These are phyloP conservation scores for Fusarium algeriense DNA, from an alignment of 2,329 filamentous ascomycete species.

Conservation along the genomic window DNA sequence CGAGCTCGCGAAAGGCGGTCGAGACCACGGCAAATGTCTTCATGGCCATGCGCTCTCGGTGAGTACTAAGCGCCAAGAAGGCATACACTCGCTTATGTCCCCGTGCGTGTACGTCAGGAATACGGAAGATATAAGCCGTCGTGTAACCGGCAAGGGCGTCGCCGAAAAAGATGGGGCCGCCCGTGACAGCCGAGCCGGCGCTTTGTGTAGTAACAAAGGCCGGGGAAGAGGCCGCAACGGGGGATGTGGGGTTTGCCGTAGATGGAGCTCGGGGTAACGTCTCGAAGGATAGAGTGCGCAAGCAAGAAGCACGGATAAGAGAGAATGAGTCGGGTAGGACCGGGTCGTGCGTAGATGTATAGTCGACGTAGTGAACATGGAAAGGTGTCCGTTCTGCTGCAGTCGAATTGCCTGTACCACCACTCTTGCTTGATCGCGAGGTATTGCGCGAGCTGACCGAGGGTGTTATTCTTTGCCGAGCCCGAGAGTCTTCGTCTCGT, in stretches of 20 bases:
- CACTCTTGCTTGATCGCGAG: conserved; percentile 65
- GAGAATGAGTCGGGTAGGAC: conserved; percentile 72
- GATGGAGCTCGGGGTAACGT: conserved; percentile 70
- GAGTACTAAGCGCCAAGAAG: conserved; percentile 73
- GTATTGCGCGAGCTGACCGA: conserved; percentile 59
- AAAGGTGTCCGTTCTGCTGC: conserved; percentile 58
- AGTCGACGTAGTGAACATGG: conserved; percentile 75
- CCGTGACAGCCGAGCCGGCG: conserved; percentile 67
- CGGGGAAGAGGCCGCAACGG: conserved; percentile 55
- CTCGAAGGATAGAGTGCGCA: conserved; percentile 75
- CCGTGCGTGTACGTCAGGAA: conserved; percentile 75
- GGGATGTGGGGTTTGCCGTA: conserved; percentile 55
- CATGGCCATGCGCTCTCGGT: conserved; percentile 74
- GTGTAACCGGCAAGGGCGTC: conserved; percentile 75
- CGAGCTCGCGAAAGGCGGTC: conserved; percentile 72
- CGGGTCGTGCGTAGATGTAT: conserved; percentile 76
- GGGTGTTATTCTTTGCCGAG: conserved; percentile 57
- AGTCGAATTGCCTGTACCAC: conserved; percentile 61
- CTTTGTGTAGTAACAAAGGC: conserved; percentile 68
- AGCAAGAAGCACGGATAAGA: conserved; percentile 74
- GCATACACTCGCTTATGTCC: conserved; percentile 78
- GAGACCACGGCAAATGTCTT: conserved; percentile 74
- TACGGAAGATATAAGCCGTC: conserved; percentile 77
- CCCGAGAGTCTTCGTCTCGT: conserved; percentile 56
- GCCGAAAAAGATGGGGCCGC: conserved; percentile 77